Evolutionary conservation across 768 basidiomycete genomes (phyloP), one percentile per base, ranked within the genome.

Genomic region (Trametes coccinea): DNA sequence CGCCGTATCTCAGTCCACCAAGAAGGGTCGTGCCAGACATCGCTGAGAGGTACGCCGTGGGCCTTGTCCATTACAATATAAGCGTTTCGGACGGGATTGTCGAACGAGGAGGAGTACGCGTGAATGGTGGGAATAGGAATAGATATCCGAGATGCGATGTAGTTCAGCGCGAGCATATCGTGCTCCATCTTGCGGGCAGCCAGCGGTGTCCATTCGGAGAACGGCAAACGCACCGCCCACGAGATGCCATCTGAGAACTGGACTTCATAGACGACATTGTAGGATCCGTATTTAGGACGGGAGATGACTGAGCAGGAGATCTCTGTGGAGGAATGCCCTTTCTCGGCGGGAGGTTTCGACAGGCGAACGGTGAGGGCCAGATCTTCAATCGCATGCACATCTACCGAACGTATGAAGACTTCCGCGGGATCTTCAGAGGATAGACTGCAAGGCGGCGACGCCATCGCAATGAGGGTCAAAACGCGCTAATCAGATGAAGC

Each of bases 51-150:
- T 10, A 52, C 45, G 1, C 59, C 52, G 22, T 41, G 34, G 13
- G 48, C 45, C 40, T 43, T 54, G 14, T 61, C 59, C 52, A 45
- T 53, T 30, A 59, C 9, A 2, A 52, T 53, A 22, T 59, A 59
- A 6, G 41, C 30, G 29, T 45, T 30, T 5, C 45, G 5, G 0
- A 53, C 27, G 6, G 57, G 16, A 16, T 43, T 51, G 30, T 60
- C 43, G 13, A 39, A 6, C 29, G 47, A 46, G 48, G 54, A 34
- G 27, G 62, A 64, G 47, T 64, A 66, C 13, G 59, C 62, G 56
- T 61, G 63, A 7, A 68, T 40, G 37, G 52, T 6, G 30, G 67
- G 65, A 16, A 68, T 47, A 46, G 67, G 66, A 16, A 69, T 14
- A 11, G 56, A 57, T 1, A 47, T 57, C 2, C 37, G 46, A 2